Evolutionary conservation across 2,329 filamentous ascomycete species (phyloP), one percentile per base, ranked within the genome.

Genomic region (Daldinia sp.): DNA sequence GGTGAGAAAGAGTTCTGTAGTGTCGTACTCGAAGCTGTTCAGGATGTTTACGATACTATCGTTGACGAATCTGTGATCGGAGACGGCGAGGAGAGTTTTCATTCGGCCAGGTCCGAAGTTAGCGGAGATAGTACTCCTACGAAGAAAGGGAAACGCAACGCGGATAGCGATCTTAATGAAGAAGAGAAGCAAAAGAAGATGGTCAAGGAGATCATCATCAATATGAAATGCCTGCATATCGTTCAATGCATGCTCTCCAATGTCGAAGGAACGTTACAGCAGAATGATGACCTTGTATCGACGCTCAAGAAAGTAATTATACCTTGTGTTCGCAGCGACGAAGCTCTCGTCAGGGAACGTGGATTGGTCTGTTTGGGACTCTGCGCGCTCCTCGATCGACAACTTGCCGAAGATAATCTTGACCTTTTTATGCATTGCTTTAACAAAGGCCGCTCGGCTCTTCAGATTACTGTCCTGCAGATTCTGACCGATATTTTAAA

Each of bases 231-330:
- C 79, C 86, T 99, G 69, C 93, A 98, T 78, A 98, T 99, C 73
- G 94, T 97, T 28, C 93, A 98, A 80, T 98, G 94, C 84, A 97
- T 98, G 92, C 87, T 99, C 58, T 90, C 97, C 77, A 97, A 98
- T 76, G 93, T 99, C 9, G 87, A 92, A 60, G 93, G 93, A 68
- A 92, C 92, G 75, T 84, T 98, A 41, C 94, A 98, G 80, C 88
- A 94, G 73, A 97, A 97, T 78, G 90, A 92, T 64, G 92, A 97
- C 76, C 83, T 98, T n/a, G 93, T 97, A 3, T 93, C 93, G n/a
- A 98, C 98, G 92, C 86, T 99, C 56, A 98, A 99, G 83, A 98
- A 96, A 72, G 87, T 99, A 7, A 93, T 99, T 48, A 94, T 99
- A 1, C 96, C 96, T 6, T 96, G 96, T 30, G 95, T 99, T 15